These are phyloP conservation scores for Pythium plurisporium DNA, from an alignment of 352 stramenopile species.

Conservation along the genomic window DNA sequence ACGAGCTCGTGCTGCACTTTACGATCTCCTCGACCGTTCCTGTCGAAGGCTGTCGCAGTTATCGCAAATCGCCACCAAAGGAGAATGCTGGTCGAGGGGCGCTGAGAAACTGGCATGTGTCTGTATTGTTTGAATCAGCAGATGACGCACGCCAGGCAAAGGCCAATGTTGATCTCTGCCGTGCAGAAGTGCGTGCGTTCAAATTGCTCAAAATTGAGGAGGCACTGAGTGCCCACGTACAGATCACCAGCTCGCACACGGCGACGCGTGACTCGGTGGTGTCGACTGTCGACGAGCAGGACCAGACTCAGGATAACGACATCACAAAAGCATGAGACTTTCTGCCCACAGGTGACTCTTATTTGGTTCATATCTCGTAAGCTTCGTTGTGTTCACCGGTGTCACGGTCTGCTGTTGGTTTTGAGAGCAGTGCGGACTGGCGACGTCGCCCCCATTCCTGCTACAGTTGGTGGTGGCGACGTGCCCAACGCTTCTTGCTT, in stretches of 20 bases:
- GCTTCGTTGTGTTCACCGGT: no score
- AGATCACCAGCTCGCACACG: constrained; percentile 45
- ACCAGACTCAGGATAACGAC: neutral
- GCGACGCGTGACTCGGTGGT: constrained; percentile 26
- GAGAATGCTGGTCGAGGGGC: constrained; percentile 18
- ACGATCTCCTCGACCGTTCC: constrained; percentile 51
- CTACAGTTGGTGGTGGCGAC: neutral
- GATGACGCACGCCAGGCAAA: constrained; percentile 68
- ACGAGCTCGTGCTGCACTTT: constrained; percentile 68
- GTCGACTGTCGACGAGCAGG: constrained; percentile 2
- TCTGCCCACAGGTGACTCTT: no score
- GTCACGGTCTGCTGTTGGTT: neutral
- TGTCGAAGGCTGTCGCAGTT: constrained; percentile 58
- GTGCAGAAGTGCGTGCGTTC: constrained; percentile 70
- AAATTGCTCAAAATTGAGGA: constrained; percentile 77
- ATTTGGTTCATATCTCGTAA: no score
- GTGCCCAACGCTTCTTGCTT: constrained; percentile 47
- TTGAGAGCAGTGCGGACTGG: neutral
- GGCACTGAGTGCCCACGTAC: constrained; percentile 54
- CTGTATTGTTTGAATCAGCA: constrained; percentile 51
- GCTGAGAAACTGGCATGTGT: constrained; percentile 55
- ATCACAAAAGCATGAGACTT: no score
- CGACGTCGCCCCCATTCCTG: neutral
- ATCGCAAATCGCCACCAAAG: constrained; percentile 36
- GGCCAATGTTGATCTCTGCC: constrained; percentile 65